Percentiles rank a stretch among this genome's conserved stretches.
These are phyloP conservation scores for Atkinsonella hypoxylon DNA, from an alignment of 2,329 filamentous ascomycete genomes.

Conservation along the genomic window DNA sequence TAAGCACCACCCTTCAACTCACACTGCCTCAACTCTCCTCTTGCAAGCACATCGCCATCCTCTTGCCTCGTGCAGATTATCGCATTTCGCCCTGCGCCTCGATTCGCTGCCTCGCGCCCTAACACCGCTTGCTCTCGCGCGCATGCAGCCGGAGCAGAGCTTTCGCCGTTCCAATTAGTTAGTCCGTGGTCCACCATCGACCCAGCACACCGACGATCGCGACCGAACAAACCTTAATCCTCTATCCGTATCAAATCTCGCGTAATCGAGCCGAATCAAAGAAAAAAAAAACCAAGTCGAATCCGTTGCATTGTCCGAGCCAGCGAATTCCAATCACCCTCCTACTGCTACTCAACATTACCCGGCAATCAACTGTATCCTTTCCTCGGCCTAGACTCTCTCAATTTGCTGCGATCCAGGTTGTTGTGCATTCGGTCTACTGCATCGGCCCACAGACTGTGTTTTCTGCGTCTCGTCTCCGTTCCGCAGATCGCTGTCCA, in stretches of 20 bases:
- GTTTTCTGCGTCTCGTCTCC: background rate
- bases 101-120: background rate
- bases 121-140: background rate
- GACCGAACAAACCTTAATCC: background rate
- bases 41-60: conserved; percentile 4
- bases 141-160: background rate
- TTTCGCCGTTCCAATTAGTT: background rate
- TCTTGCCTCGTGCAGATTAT: conserved; percentile 4
- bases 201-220: background rate
- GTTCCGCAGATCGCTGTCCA: background rate
- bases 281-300: background rate
- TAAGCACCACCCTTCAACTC: conserved; percentile 2
- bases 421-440: conserved; percentile 1
- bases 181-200: background rate
- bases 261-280: background rate
- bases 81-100: background rate
- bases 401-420: background rate
- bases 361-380: background rate
- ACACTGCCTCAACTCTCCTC: background rate
- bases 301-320: background rate
- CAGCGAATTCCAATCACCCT: background rate
- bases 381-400: background rate
- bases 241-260: background rate
- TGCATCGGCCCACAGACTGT: background rate
- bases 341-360: background rate